phyloP scores from a whole-genome alignment of 2,329 filamentous ascomycete genomes.

The Phaeosphaeria sp. region DNA sequence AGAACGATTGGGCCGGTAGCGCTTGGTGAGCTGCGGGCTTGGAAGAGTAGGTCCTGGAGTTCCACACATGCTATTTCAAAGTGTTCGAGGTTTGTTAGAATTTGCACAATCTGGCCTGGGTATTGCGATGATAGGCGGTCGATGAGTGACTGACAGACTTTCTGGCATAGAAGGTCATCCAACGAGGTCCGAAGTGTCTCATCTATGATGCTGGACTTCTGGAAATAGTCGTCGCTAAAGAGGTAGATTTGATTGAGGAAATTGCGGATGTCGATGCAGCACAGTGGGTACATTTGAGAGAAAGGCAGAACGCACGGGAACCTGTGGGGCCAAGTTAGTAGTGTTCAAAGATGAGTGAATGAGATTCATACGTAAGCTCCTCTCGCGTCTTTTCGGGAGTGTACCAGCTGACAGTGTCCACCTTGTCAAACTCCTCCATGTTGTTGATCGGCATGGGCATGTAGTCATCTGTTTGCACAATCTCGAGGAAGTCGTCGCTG shows the following conservation, averaged over 20 bases:
- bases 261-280: conserved; percentile 97
- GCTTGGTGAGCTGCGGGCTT: conserved; percentile 81
- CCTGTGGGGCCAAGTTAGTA: conserved; percentile 53
- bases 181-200: conserved; percentile 85
- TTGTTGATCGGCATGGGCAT: conserved; percentile 99
- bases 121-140: conserved; percentile 91
- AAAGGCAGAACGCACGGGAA: conserved; percentile 97
- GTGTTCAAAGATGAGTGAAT: conserved; percentile 9
- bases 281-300: conserved; percentile 98
- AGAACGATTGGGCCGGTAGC: conserved; percentile 81
- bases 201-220: conserved; percentile 87
- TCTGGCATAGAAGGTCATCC: conserved; percentile 91
- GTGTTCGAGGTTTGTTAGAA: conserved; percentile 95
- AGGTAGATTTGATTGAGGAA: conserved; percentile 99
- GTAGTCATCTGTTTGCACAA: conserved; percentile 92
- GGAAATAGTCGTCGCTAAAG: conserved; percentile 95
- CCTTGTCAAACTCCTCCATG: conserved; percentile 90
- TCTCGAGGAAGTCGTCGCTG: conserved; percentile 94
- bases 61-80: conserved; percentile 94
- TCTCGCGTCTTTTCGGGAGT: conserved; percentile 78
- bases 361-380: conserved; percentile 69
- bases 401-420: conserved; percentile 96
- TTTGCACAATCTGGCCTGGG: conserved; percentile 96
- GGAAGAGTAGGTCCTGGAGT: conserved; percentile 83
- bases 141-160: conserved; percentile 89